phyloP scores from a whole-genome alignment of 1,284 basidiomycete genomes.

The Austroboletus rostrupii region DNA sequence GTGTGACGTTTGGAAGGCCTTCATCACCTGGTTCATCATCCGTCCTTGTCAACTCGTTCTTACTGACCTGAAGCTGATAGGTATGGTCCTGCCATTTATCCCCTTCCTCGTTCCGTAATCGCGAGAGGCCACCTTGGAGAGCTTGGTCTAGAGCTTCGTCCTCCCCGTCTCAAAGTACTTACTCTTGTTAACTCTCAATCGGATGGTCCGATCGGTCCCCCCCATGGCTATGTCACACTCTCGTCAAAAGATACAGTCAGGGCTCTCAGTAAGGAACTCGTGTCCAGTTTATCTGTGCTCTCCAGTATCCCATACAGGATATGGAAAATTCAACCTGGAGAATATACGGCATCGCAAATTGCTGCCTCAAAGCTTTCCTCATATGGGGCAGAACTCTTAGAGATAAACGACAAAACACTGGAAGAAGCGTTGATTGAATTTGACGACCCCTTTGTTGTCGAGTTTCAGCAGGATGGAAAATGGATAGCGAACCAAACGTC shows the following conservation, averaged over 20 bases:
- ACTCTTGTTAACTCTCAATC: constrained; percentile 35
- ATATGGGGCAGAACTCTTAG: constrained; percentile 37
- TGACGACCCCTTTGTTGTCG: constrained; percentile 64
- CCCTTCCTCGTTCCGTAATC: constrained; percentile 67
- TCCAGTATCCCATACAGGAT: constrained; percentile 45
- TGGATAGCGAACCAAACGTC: constrained; percentile 44
- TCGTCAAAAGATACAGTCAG: constrained; percentile 50
- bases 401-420: constrained; percentile 41
- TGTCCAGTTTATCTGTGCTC: constrained; percentile 32
- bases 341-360: constrained; percentile 37
- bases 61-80: constrained; percentile 34
- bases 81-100: constrained; percentile 61
- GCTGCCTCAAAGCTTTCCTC: constrained; percentile 37
- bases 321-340: constrained; percentile 51
- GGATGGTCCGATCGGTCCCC: constrained; percentile 21
- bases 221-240: constrained; percentile 38
- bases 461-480: constrained; percentile 49
- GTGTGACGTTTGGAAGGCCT: constrained; percentile 64
- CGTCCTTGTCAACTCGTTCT: not conserved
- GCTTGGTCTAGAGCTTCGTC: constrained; percentile 73
- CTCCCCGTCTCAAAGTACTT: constrained; percentile 66
- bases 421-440: constrained; percentile 57
- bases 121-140: constrained; percentile 50
- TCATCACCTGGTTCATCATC: constrained; percentile 56
- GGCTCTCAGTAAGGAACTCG: constrained; percentile 39